Evolutionary conservation across 345 rosid species (phyloP).

Genomic region (Geranium brycei): DNA sequence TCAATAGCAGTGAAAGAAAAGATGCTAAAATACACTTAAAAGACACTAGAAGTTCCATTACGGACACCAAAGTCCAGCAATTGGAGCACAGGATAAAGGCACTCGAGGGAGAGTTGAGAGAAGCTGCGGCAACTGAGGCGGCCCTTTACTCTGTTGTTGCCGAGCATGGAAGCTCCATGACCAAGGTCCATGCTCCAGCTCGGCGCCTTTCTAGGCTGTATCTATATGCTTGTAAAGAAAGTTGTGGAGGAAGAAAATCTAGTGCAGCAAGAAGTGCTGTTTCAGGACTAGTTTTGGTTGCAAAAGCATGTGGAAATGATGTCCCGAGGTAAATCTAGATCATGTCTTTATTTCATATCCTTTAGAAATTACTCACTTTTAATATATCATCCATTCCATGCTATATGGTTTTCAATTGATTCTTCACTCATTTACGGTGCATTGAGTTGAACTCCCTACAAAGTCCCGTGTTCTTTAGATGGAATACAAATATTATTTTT

Average conservation of each 20-base stretch:
- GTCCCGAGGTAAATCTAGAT: conserved; percentile 57
- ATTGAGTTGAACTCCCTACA: no score
- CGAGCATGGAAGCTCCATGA: conserved; percentile 80
- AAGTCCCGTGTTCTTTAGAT: no score
- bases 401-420: neutral
- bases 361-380: neutral
- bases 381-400: neutral
- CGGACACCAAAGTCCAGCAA: conserved; percentile 50
- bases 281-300: conserved; percentile 66
- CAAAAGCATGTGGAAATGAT: conserved; percentile 94
- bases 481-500: no score
- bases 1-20: conserved; percentile 29
- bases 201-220: conserved; percentile 82
- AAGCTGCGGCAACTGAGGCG: conserved; percentile 83
- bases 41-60: conserved; percentile 26
- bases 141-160: conserved; percentile 80
- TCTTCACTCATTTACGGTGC: neutral
- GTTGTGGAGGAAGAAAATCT: conserved; percentile 41
- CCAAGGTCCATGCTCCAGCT: conserved; percentile 92
- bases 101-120: conserved; percentile 84
- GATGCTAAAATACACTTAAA: conserved; percentile 39
- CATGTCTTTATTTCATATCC: conserved; percentile 4
- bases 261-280: conserved; percentile 70
- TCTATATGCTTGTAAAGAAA: conserved; percentile 55
- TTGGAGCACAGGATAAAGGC: conserved; percentile 51